These are phyloP conservation scores for Zymoseptoria pseudotritici DNA, from an alignment of 2,329 filamentous ascomycete species.

Conservation along the genomic window DNA sequence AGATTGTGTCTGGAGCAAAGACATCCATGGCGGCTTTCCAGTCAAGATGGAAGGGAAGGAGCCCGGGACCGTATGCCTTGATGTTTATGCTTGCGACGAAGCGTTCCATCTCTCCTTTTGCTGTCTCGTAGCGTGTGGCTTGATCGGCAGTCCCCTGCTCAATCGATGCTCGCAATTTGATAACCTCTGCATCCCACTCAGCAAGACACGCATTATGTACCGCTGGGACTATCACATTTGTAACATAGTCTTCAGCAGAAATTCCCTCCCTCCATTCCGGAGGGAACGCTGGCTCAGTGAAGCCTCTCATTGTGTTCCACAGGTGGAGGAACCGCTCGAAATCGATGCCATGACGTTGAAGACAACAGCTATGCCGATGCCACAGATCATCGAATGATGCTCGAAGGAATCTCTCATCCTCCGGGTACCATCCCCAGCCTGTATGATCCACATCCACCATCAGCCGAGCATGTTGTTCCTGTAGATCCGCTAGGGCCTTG, in stretches of 20 bases:
- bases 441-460: background rate
- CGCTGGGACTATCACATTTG: background rate
- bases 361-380: background rate
- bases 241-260: background rate
- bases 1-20: background rate
- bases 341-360: background rate
- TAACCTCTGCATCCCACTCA: background rate
- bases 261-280: background rate
- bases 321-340: background rate
- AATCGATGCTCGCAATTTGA: background rate
- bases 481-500: background rate
- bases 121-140: background rate
- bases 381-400: background rate
- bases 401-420: background rate
- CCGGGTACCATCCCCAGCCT: background rate
- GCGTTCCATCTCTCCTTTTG: background rate
- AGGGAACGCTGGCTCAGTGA: background rate
- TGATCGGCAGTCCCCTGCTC: background rate
- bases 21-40: background rate
- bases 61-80: background rate
- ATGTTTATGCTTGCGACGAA: background rate
- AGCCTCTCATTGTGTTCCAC: background rate
- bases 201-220: background rate
- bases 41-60: background rate
- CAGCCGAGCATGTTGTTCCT: background rate